Percentiles rank a stretch among this genome's conserved stretches.
Conservation (phyloP, 2,329 filamentous ascomycete species). For the Massarina eburnea region DNA sequence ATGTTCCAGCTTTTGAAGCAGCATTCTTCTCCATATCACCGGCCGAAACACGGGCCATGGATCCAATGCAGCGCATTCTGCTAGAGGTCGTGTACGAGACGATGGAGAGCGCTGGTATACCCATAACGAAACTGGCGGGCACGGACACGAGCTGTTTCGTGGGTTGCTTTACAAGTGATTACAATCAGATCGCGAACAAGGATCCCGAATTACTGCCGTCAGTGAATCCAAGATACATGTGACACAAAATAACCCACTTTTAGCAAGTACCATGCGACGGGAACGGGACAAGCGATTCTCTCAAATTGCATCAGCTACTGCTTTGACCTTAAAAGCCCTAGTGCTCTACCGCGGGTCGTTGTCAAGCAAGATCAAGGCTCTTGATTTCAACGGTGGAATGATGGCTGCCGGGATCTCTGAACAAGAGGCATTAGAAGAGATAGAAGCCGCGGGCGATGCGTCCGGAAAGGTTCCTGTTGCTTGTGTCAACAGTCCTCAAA, state of each 20-base stretch:
- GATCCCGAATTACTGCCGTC: constrained; percentile 39
- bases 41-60: constrained; percentile 24
- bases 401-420: too few species aligned
- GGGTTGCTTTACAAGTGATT: constrained; percentile 22
- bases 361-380: too few species aligned
- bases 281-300: not conserved
- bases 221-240: constrained; percentile 48
- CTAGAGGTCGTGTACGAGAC: constrained; percentile 27
- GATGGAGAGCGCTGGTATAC: constrained; percentile 20
- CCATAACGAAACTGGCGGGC: constrained; percentile 15
- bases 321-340: not conserved
- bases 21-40: constrained; percentile 24
- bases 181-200: constrained; percentile 13
- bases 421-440: too few species aligned
- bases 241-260: constrained; percentile 41
- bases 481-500: too few species aligned
- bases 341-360: too few species aligned
- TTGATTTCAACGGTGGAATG: too few species aligned
- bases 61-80: constrained; percentile 26
- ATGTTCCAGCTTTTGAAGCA: constrained; percentile 23
- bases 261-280: not conserved
- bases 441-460: too few species aligned
- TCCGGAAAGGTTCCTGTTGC: too few species aligned
- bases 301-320: not conserved
- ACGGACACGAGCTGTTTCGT: constrained; percentile 20